Percentiles rank a stretch among this genome's conserved stretches.
Conservation (phyloP, 345 rosid species). For the Stellera chamaejasme region DNA sequence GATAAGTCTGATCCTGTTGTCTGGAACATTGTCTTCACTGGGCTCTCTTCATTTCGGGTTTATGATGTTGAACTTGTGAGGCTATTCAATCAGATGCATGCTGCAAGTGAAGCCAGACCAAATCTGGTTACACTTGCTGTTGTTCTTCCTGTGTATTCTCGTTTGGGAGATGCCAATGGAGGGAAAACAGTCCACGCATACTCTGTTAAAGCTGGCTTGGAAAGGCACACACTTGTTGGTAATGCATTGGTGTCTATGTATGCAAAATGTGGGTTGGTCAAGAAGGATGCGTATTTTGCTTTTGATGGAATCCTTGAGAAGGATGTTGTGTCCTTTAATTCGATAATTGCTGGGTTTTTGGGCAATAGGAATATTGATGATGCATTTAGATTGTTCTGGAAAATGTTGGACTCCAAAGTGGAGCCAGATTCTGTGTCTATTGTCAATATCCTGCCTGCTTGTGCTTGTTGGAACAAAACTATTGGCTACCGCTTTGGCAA, state of each 20-base stretch:
- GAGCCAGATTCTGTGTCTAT: slow-evolving; percentile 58
- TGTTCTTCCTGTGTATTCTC: slow-evolving; percentile 68
- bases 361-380: slow-evolving; percentile 44
- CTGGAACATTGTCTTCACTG: slow-evolving; percentile 77
- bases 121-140: slow-evolving; percentile 53
- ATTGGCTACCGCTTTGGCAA: slow-evolving; percentile 39
- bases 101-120: slow-evolving; percentile 34
- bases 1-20: slow-evolving; percentile 46
- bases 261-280: slow-evolving; percentile 54
- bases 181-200: slow-evolving; percentile 54
- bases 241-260: slow-evolving; percentile 76
- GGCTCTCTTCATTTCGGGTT: slow-evolving; percentile 39
- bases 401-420: slow-evolving; percentile 41
- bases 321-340: slow-evolving; percentile 89
- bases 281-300: slow-evolving; percentile 41
- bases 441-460: slow-evolving; percentile 54
- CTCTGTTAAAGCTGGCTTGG: slow-evolving; percentile 52
- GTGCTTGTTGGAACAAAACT: slow-evolving; percentile 35
- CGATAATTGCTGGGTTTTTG: slow-evolving; percentile 77
- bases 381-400: slow-evolving; percentile 49
- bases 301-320: slow-evolving; percentile 48
- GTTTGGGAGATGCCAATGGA: slow-evolving; percentile 31
- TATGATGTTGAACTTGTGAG: slow-evolving; percentile 36
- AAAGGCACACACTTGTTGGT: slow-evolving; percentile 54
- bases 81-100: slow-evolving; percentile 44